phyloP scores from a whole-genome alignment of 208 protist genomes.

The Trypanosoma brucei region DNA sequence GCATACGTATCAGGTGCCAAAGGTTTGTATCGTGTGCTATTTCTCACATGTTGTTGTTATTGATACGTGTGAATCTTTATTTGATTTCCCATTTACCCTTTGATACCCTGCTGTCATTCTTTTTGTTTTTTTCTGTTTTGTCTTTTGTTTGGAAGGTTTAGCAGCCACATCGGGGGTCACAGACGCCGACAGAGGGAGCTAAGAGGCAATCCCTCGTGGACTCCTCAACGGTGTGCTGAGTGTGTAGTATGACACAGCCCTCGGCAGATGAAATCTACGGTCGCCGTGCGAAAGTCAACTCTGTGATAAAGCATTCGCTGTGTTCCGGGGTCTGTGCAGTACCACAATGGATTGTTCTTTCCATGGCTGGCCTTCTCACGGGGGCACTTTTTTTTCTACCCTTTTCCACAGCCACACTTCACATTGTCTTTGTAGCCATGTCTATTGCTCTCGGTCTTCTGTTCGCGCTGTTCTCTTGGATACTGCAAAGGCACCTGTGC shows the following conservation, averaged over 20 bases:
- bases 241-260: too few relatives aligned
- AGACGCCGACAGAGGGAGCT: too few relatives aligned
- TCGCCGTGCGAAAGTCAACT: too few relatives aligned
- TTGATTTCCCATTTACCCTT: too few relatives aligned
- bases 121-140: constrained; percentile 15
- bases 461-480: constrained; percentile 37
- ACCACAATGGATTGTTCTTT: constrained; percentile 25
- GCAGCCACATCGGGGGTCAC: background rate
- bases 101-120: background rate
- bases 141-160: background rate
- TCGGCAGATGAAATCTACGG: background rate
- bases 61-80: too few relatives aligned
- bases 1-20: too few relatives aligned
- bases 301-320: background rate
- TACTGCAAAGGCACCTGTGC: constrained; percentile 9
- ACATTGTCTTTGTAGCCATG: constrained; percentile 63
- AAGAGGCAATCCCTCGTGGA: too few relatives aligned
- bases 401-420: constrained; percentile 49
- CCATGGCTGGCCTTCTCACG: constrained; percentile 34
- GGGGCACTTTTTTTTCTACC: constrained; percentile 72
- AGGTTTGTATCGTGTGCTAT: too few relatives aligned
- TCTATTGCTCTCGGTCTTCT: constrained; percentile 36
- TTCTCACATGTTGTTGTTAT: too few relatives aligned
- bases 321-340: constrained; percentile 11
- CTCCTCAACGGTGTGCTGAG: too few relatives aligned